Evolutionary conservation across 83 land plant species (phyloP).

Genomic region (Picea engelmannii): DNA sequence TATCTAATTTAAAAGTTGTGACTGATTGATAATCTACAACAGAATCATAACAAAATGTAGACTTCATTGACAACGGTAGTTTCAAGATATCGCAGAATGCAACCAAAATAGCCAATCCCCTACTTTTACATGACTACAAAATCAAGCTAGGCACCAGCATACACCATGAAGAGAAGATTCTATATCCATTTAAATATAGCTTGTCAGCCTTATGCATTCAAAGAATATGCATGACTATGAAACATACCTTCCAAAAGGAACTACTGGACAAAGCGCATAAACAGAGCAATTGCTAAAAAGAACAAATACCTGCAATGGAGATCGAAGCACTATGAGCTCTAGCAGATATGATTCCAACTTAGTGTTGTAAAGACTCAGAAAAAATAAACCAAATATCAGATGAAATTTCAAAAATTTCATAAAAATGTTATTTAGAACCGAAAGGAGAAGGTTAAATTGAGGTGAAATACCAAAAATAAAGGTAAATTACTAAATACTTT

Average conservation of each 20-base stretch:
- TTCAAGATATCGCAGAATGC: neutral
- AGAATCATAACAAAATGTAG: no score
- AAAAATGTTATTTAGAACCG: neutral
- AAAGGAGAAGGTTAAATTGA: neutral
- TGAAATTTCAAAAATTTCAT: neutral
- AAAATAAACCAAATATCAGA: neutral
- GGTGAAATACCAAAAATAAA: neutral
- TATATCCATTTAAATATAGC: neutral
- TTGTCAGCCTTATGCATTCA: neutral
- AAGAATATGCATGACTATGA: neutral
- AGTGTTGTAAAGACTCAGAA: neutral
- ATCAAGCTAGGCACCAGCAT: neutral
- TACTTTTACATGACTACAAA: neutral
- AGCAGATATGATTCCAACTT: neutral
- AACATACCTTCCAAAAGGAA: constrained; percentile 95
- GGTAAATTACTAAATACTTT: neutral
- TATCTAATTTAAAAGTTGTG: neutral
- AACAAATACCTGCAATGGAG: constrained; percentile 77
- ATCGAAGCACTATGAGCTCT: neutral
- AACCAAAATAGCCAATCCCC: neutral
- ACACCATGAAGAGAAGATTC: no score
- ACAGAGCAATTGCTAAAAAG: constrained; percentile 82
- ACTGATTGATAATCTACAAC: no score
- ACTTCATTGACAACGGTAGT: no score
- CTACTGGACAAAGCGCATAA: constrained; percentile 90